Evolutionary conservation across 2,329 filamentous ascomycete species (phyloP), one percentile per base, ranked within the genome.

Genomic region (Zymoseptoria pseudotritici): DNA sequence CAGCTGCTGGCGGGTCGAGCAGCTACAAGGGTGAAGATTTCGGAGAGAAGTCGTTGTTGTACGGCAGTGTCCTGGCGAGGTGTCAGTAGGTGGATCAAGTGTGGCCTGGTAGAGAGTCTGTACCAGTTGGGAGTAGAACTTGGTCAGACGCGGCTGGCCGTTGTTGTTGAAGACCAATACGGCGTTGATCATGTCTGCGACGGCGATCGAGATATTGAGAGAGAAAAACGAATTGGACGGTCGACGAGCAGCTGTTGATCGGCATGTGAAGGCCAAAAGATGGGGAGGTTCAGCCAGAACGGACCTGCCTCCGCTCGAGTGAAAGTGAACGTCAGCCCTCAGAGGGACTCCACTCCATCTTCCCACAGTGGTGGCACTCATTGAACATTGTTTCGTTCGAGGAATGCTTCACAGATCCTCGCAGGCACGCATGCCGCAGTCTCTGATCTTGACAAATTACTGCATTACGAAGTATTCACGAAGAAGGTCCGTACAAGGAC

Each of bases 131-230:
- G 93, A 97, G 75, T 99, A 99, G 81, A 99, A 99, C 72, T 97
- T 97, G 69, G 93, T 97, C 74, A 99, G 83, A 58, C 94, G 88
- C 46, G 94, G 93, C 77, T 99, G 93, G 65, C 94, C 94, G 70
- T 93, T 91, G 79, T 96, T 96, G 73, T 99, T 99, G 82, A 99
- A 99, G 74, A 99, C 93, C 66, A 99, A 82, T 63, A 99, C 93
- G 31, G 95, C 94, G 81, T 96, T 99, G 76, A 99, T 97, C 94
- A 99, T 99, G 20, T 11, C 57, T 53, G 55, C 53, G 50, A 29
- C 17, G 13, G 17, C 13, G 5, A n/a, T 46, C 17, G 36, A 46
- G 36, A n/a, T 46, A 7, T 4, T 7, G 36, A 46, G 11, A n/a
- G 36, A 46, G 36, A 6, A 46, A 46, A 3, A 7, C 36, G 13